Base-by-base conservation (phyloP, 257 asterid genomes). In the Plantago ovata region DNA sequence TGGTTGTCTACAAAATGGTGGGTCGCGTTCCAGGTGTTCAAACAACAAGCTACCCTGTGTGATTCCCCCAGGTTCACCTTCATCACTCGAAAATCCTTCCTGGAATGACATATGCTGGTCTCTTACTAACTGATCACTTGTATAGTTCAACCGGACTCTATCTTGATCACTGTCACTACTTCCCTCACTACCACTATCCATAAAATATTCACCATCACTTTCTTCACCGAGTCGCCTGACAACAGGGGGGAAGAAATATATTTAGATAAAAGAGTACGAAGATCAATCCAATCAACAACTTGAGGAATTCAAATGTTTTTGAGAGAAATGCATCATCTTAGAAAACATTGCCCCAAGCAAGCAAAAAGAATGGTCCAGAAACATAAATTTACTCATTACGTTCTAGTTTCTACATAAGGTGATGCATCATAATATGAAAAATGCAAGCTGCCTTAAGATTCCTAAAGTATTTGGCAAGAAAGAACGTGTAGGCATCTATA, bases 131-230 rank as follows among this genome's bases (percentile, higher is more conserved):
- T 63, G 85, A 70, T 63, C 78, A 64, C 57, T 68, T 28, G 79
- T 65, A 70, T 70, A 74, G 69, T 64, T 77, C 58, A 57, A 66
- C 76, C 64, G 67, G 63, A 70, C 73, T 62, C 84, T 77, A 46
- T 88, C 95, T 36, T 72, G 91, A 61, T 89, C 96, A 58, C 78
- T 71, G 73, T 93, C 98, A 79, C 98, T 93, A 71, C 96, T 89
- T 53, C 94, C 85, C 56, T 89, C 95, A 61, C 98, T 93, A 74
- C 94, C 75, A 52, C 96, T 84, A 73, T 88, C 98, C 78, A 86
- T 80, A 67, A 71, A 79, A 69, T 55, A 81, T 60, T 85, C 95
- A 46, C 80, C 73, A 70, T 93, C 97, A 66, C 97, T 89, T 68
- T 89, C 98, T 75, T 89, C 96, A 51, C 89, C 94, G 20, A 66